Percentiles rank a stretch among this genome's conserved stretches.
phyloP scores from a whole-genome alignment of 345 rosid species.

The Rhizophora mangle region DNA sequence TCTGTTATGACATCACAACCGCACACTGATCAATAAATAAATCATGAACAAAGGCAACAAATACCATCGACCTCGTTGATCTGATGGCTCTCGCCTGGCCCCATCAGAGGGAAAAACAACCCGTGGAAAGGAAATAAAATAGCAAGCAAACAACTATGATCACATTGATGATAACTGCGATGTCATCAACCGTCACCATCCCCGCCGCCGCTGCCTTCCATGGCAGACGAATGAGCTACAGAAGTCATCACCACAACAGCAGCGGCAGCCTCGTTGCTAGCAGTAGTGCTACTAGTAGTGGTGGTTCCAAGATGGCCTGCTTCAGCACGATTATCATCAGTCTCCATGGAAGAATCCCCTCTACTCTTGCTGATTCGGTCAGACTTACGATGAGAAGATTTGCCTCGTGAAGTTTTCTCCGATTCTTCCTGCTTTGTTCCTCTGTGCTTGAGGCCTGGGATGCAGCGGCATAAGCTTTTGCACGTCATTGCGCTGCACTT shows the following conservation, averaged over 20 bases:
- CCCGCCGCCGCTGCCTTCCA: conserved; percentile 22
- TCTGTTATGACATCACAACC: too few species aligned
- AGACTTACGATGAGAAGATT: conserved; percentile 8
- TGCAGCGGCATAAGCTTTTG: conserved; percentile 22
- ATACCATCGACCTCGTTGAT: too few species aligned
- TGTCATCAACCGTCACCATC: neutral
- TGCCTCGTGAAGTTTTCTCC: neutral
- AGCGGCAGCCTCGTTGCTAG: conserved; percentile 16
- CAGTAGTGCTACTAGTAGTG: neutral
- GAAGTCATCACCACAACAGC: conserved; percentile 11
- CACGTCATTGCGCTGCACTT: neutral
- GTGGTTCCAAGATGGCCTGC: conserved; percentile 10
- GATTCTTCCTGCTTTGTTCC: conserved; percentile 6
- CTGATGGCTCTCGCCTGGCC: too few species aligned
- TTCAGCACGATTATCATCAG: neutral
- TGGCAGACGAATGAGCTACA: conserved; percentile 16
- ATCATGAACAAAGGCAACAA: too few species aligned
- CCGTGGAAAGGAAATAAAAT: too few species aligned
- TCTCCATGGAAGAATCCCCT: neutral
- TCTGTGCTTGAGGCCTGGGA: conserved; percentile 16
- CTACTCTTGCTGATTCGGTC: neutral
- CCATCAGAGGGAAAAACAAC: too few species aligned
- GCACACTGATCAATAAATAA: too few species aligned
- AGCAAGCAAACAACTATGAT: too few species aligned
- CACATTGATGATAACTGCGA: neutral